These are phyloP conservation scores for Tolypocladium ophioglossoides DNA, from an alignment of 2,329 filamentous ascomycete species.

Conservation along the genomic window DNA sequence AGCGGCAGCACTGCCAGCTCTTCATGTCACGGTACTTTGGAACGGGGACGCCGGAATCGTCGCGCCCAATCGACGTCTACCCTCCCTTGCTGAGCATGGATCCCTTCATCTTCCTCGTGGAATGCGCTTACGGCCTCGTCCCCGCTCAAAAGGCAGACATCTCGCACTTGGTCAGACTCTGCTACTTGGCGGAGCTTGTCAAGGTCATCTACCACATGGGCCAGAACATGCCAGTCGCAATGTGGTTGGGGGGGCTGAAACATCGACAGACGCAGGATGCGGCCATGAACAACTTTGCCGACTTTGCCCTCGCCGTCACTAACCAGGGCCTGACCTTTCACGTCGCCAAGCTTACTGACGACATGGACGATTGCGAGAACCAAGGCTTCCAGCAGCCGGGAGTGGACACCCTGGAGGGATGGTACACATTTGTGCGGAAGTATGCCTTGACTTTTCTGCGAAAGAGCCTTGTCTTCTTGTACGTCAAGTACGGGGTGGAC, in stretches of 20 bases:
- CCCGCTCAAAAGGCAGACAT: slow-evolving; percentile 62
- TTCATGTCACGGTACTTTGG: slow-evolving; percentile 52
- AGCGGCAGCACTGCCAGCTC: slow-evolving; percentile 64
- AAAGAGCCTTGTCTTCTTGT: slow-evolving; percentile 72
- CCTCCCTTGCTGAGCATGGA: slow-evolving; percentile 57
- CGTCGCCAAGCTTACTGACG: slow-evolving; percentile 16
- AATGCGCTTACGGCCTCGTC: slow-evolving; percentile 61
- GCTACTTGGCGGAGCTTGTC: slow-evolving; percentile 83
- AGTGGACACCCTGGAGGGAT: slow-evolving; percentile 40
- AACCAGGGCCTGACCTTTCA: slow-evolving; percentile 32
- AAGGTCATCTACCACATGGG: slow-evolving; percentile 60
- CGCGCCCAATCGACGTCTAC: slow-evolving; percentile 33
- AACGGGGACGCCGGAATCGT: slow-evolving; percentile 27
- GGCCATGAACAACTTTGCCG: slow-evolving; percentile 42
- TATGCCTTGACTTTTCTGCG: slow-evolving; percentile 88
- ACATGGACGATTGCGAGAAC: slow-evolving; percentile 24
- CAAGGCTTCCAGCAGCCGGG: slow-evolving; percentile 44
- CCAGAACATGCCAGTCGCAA: slow-evolving; percentile 39
- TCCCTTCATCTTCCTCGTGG: slow-evolving; percentile 70
- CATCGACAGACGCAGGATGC: slow-evolving; percentile 32
- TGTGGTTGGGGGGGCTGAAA: slow-evolving; percentile 36
- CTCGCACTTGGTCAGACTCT: slow-evolving; percentile 70
- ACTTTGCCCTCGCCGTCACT: slow-evolving; percentile 40
- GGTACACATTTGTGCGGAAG: slow-evolving; percentile 56
- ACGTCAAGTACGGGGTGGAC: slow-evolving; percentile 81